Evolutionary conservation across 768 basidiomycete genomes (phyloP), one percentile per base, ranked within the genome.

Genomic region (Lactarius tabidus): DNA sequence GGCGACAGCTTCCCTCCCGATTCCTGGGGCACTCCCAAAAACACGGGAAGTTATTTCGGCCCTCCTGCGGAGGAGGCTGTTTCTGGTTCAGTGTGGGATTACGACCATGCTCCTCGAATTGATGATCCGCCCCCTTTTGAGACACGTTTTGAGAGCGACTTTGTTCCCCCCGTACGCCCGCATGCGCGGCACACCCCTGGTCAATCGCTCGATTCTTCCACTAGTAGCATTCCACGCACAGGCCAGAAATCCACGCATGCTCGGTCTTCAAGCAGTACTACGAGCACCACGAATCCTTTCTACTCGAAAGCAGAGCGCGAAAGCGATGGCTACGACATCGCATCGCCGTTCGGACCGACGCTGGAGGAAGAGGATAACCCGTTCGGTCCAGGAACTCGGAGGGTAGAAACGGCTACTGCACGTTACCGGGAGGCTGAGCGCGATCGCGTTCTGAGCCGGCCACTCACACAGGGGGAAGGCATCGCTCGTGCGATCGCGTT

Each of bases 401-500:
- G 29, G 52, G 33, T 45, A 14, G 66, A 59, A 23, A 57, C 28
- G 2, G 43, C 45, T 20, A 57, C 56, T 57, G 52, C 45, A 43
- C 51, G 51, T 31, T 41, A 58, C 52, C 65, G 65, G 26, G 67
- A 58, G 23, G 39, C 64, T 3, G 64, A 66, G 48, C 64, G 64
- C 20, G 53, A 75, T 84, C 62, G 76, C 77, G 65, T 76, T 82
- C 71, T 86, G 29, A 74, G 72, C 36, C 75, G 73, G 61, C 83
- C 85, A 33, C 74, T 86, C 52, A 71, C 77, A 41, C 82, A 80
- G 59, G 74, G 79, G 59, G 85, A 89, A 71, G 88, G 88, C 29
- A 77, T 91, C 26, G 86, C 81, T 17, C 83, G 88, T 58, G 91
- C 87, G 5, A 85, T 93, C 54, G 91, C 91, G 3, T 71, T 90